These are phyloP conservation scores for Lasiodiplodia citricola DNA, from an alignment of 2,329 filamentous ascomycete species.

Conservation along the genomic window DNA sequence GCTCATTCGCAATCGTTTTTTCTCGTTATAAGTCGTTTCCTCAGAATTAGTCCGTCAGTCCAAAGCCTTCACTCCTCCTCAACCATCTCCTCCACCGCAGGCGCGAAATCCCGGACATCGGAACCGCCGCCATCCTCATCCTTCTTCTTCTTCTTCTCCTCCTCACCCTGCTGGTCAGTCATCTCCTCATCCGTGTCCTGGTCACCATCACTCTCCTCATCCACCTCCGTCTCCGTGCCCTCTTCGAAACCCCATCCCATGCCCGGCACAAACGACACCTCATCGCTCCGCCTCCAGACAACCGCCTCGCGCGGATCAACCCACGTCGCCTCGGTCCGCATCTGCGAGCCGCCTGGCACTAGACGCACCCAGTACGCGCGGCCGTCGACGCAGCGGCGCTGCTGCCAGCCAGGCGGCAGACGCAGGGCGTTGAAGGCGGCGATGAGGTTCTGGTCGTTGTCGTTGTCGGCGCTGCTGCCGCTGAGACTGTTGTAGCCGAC, in stretches of 20 bases:
- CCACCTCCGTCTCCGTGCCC: background rate
- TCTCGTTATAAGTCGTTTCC: background rate
- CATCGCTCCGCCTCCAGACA: background rate
- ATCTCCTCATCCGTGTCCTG: background rate
- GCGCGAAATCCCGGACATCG: background rate
- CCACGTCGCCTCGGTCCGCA: conserved; percentile 1
- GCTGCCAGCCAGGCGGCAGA: background rate
- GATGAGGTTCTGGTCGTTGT: background rate
- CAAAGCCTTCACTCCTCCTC: background rate
- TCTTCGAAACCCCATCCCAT: background rate
- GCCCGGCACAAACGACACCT: background rate
- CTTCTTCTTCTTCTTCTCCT: background rate
- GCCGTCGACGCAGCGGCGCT: conserved; percentile 3
- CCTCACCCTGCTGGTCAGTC: background rate
- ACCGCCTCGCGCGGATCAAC: background rate
- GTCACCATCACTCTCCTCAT: background rate
- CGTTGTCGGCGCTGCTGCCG: too few relatives aligned
- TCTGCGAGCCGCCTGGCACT: background rate
- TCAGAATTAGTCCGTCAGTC: background rate
- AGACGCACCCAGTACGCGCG: conserved; percentile 5
- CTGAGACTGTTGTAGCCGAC: background rate
- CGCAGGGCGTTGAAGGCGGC: conserved; percentile 3
- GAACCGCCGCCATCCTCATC: background rate
- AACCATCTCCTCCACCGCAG: background rate
- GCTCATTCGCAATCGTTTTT: background rate